Base-by-base conservation (phyloP, 352 stramenopile species). In the Globisporangium ultimum region DNA sequence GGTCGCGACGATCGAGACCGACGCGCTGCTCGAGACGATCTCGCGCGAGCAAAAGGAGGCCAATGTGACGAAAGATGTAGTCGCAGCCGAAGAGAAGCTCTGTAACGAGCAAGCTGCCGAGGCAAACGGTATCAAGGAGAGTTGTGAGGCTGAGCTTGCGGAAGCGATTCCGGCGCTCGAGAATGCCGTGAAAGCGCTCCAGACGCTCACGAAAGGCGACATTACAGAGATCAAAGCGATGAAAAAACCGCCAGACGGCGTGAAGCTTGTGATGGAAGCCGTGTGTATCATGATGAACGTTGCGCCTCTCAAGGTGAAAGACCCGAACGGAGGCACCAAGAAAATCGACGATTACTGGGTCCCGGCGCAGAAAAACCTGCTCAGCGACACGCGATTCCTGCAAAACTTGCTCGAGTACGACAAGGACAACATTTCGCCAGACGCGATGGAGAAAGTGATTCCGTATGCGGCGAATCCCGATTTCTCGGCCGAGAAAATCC, bases 151-250 rank as follows among this genome's bases (percentile, higher is more conserved):
- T 0, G 94, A 98, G 48, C 71, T 98, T 11, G 92, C 90, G 1
- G 87, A 97, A 58, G 95, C 93, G 20, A 95, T 98, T 21, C 95
- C 95, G 21, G 92, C 89, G 5, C 69, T 98, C 6, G 90, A 97
- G 58, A 91, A 87, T 51, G 93, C 94, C 1, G 84, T 97, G 12
- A 92, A 91, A 57, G 95, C 93, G 0, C 69, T 98, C 17, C 87
- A 97, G 56, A 97, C 88, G 22, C 76, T 98, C n/a, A 97, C 80
- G 4, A 98, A 98, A 61, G 76, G 76, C 21, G 93, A 98, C 48
- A 98, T 98, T 67, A 96, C 88, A 0, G 95, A 98, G 69, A 94
- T 98, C 48, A 98, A 98, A 68, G 88, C 85, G n/a, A 98, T 98
- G 92, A 98, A 97, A 68, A 98, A 97, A 58, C 95, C 95, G 0